These are phyloP conservation scores for Endoconidiophora laricicola DNA, from an alignment of 2,329 filamentous ascomycete genomes.

Conservation along the genomic window DNA sequence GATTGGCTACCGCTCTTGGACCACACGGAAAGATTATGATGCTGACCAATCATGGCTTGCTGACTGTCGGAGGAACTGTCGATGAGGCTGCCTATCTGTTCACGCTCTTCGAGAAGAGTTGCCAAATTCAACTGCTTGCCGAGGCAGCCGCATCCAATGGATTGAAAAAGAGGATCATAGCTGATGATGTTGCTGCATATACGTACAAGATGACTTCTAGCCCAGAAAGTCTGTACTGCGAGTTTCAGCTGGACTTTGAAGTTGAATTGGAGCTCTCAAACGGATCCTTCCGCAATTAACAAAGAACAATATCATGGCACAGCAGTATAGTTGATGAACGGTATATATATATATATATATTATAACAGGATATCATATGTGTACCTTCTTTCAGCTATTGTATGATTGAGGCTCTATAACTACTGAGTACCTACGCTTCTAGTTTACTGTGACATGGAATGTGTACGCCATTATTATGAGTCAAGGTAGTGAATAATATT, in stretches of 20 bases:
- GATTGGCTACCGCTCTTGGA: constrained; percentile 46
- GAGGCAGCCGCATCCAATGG: constrained; percentile 36
- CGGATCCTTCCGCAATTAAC: constrained; percentile 13
- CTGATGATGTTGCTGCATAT: constrained; percentile 25
- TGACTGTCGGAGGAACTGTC: constrained; percentile 51
- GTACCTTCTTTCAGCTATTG: not conserved
- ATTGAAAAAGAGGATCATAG: constrained; percentile 22
- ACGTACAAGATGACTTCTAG: constrained; percentile 17
- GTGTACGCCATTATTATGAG: too few relatives aligned
- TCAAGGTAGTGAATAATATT: not conserved
- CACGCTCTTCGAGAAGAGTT: constrained; percentile 48
- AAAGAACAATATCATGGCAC: not conserved
- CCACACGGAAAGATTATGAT: constrained; percentile 40
- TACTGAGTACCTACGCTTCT: too few relatives aligned
- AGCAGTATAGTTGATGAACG: not conserved
- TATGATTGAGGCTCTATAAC: too few relatives aligned
- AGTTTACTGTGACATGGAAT: too few relatives aligned
- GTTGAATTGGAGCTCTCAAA: constrained; percentile 12
- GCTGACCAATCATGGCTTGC: constrained; percentile 50
- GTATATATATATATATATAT: too few relatives aligned
- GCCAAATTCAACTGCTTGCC: constrained; percentile 47
- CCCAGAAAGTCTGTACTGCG: constrained; percentile 13
- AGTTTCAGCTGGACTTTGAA: constrained; percentile 15
- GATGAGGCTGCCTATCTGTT: constrained; percentile 58
- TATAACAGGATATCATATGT: too few relatives aligned